Percentiles rank a stretch among this genome's conserved stretches.
Evolutionary conservation across 805 yeast genomes (phyloP).

Genomic region (Yamadazyma paraphyllophila): DNA sequence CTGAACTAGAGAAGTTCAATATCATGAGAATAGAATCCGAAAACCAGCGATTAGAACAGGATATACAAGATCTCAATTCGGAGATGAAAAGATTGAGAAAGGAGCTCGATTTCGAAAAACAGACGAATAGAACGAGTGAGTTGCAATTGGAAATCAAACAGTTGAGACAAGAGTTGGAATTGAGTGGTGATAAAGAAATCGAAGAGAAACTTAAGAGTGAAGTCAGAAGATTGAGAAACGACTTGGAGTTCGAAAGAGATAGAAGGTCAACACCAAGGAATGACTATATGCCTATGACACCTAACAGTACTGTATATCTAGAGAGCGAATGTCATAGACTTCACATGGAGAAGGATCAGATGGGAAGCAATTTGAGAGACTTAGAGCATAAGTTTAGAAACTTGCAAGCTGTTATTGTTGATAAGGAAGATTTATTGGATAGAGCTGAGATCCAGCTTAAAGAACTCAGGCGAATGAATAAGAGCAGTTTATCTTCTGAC

Average conservation of each 20-base stretch:
- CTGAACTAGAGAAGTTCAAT: slow-evolving; percentile 22
- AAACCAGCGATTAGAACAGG: slow-evolving; percentile 14
- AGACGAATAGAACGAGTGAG: slow-evolving; percentile 14
- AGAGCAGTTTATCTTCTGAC: slow-evolving; percentile 20
- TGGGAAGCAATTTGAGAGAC: slow-evolving; percentile 33
- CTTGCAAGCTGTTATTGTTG: slow-evolving; percentile 21
- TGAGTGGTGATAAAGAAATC: slow-evolving; percentile 6
- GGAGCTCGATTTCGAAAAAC: slow-evolving; percentile 33
- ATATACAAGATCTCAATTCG: slow-evolving; percentile 34
- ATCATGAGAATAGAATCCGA: slow-evolving; percentile 25
- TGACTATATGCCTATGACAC: slow-evolving; percentile 7
- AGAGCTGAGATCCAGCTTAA: slow-evolving; percentile 32
- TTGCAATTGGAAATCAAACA: slow-evolving; percentile 10
- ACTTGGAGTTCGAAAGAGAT: slow-evolving; percentile 9
- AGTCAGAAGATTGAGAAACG: slow-evolving; percentile 7
- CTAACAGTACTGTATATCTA: slow-evolving; percentile 1
- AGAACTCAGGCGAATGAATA: slow-evolving; percentile 25
- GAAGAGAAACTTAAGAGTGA: slow-evolving; percentile 10
- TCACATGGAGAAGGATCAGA: slow-evolving; percentile 6
- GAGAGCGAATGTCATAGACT: slow-evolving; percentile 8
- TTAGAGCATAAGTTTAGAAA: slow-evolving; percentile 14
- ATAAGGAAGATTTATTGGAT: slow-evolving; percentile 37
- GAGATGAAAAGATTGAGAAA: slow-evolving; percentile 35
- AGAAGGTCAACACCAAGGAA: background rate
- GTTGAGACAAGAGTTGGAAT: slow-evolving; percentile 13